phyloP scores from a whole-genome alignment of 202 grass and related monocot species.

The Dendrocalamus latiflorus region DNA sequence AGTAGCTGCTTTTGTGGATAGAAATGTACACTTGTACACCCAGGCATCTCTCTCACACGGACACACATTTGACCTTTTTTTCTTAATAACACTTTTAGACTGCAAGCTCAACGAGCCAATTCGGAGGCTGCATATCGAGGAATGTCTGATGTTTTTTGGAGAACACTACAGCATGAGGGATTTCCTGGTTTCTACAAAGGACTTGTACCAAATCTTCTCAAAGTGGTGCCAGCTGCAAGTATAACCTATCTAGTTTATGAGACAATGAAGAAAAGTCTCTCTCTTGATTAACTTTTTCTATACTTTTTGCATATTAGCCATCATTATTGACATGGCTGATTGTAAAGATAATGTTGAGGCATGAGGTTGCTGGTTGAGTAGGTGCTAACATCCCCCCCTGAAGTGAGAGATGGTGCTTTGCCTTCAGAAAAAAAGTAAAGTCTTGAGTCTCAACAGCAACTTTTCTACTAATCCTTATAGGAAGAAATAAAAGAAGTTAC shows the following conservation, averaged over 20 bases:
- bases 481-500: constrained; percentile 22
- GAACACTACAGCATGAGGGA: constrained; percentile 53
- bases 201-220: constrained; percentile 72
- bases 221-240: constrained; percentile 82
- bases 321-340: constrained; percentile 35
- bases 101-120: constrained; percentile 60
- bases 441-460: not conserved
- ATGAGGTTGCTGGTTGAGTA: constrained; percentile 46
- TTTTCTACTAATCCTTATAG: constrained; percentile 25
- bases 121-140: constrained; percentile 56
- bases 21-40: not conserved
- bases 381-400: constrained; percentile 16
- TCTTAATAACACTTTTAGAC: constrained; percentile 38
- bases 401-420: constrained; percentile 31
- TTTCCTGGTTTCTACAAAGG: constrained; percentile 78
- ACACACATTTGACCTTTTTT: not conserved
- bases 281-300: constrained; percentile 49
- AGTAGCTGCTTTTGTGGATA: constrained; percentile 1
- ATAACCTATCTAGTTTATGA: constrained; percentile 94
- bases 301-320: constrained; percentile 27
- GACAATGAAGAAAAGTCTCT: constrained; percentile 78
- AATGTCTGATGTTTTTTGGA: constrained; percentile 76
- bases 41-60: not conserved
- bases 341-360: constrained; percentile 48
- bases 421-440: constrained; percentile 25